A percentile compares a stretch with the other conserved stretches of the same genome.
Conservation (phyloP, 495 filamentous ascomycete species). For the Penicillium arizonense region DNA sequence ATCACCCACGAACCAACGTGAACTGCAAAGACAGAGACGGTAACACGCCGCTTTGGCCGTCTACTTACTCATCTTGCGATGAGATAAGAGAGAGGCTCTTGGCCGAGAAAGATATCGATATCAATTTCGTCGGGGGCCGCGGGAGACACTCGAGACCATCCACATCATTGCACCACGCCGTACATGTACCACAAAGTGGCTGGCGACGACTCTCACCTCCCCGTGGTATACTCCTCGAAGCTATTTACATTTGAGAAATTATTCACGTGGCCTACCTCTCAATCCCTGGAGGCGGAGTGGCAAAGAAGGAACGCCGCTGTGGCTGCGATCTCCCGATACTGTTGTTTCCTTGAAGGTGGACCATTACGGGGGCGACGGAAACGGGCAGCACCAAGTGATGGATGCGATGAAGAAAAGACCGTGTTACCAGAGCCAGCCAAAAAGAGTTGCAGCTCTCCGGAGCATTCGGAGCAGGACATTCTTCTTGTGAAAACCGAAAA, state of each 20-base stretch:
- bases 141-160: too few relatives aligned
- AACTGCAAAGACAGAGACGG: too few relatives aligned
- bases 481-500: constrained; percentile 13
- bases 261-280: constrained; percentile 27
- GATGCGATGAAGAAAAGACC: constrained; percentile 7
- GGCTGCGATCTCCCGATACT: constrained; percentile 20
- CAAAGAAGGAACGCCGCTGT: constrained; percentile 19
- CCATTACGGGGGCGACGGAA: constrained; percentile 22
- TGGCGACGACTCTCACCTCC: too few relatives aligned
- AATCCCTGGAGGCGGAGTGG: constrained; percentile 28
- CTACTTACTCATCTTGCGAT: too few relatives aligned
- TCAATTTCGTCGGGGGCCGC: too few relatives aligned
- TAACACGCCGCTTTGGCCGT: too few relatives aligned
- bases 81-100: too few relatives aligned
- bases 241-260: constrained; percentile 26
- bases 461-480: constrained; percentile 8
- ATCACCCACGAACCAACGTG: too few relatives aligned
- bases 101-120: too few relatives aligned
- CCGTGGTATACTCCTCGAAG: too few relatives aligned
- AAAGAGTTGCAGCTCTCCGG: constrained; percentile 9
- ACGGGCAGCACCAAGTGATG: constrained; percentile 11
- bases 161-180: too few relatives aligned
- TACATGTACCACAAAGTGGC: too few relatives aligned
- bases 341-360: constrained; percentile 17
- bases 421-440: constrained; percentile 13